Evolutionary conservation across 805 yeast species (phyloP), one percentile per base, ranked within the genome.

Genomic region (Nakazawaea laoshanensis): DNA sequence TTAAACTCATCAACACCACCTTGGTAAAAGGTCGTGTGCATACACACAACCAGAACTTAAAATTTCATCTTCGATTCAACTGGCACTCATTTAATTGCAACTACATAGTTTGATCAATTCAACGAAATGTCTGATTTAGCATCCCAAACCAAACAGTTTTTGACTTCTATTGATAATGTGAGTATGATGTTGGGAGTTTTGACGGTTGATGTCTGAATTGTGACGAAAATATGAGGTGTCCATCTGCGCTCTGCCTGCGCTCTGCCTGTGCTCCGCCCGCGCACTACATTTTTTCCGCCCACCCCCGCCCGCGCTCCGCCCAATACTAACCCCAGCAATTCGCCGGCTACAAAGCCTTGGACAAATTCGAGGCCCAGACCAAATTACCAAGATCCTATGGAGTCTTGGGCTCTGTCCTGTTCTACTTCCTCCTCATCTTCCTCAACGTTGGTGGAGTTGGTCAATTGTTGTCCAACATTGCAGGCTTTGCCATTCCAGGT

Each of bases 401-500:
- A 24, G 81, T 78, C 14, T 57, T 81, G 35, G 89, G 77, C 17
- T 66, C 69, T 18, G 77, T 63, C 22, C 77, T 57, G 4, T 50
- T 74, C 30, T 92, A 92, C 63, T 65, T 88, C 43, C 59, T 88
- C 26, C 55, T 89, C 48, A 76, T 88, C 38, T 86, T 89, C 61
- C 63, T 88, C 50, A 94, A 92, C 62, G 64, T 88, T 46, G 97
- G 95, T 42, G 97, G 96, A 19, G 66, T 92, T 49, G 98, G 98
- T 41, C 94, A 88, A 64, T 74, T 92, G 49, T 70, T 92, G 45
- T 82, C 96, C 43, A 92, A 92, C 66, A 61, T 89, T 48, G 94
- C 94, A 12, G 95, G 96, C 1, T 84, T 92, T 46, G 85, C 74
- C 25, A 55, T 87, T 41, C 98, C 99, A 29, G 89, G 92, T 34